These are phyloP conservation scores for Pichia manshurica DNA, from an alignment of 805 yeast genomes.

Conservation along the genomic window DNA sequence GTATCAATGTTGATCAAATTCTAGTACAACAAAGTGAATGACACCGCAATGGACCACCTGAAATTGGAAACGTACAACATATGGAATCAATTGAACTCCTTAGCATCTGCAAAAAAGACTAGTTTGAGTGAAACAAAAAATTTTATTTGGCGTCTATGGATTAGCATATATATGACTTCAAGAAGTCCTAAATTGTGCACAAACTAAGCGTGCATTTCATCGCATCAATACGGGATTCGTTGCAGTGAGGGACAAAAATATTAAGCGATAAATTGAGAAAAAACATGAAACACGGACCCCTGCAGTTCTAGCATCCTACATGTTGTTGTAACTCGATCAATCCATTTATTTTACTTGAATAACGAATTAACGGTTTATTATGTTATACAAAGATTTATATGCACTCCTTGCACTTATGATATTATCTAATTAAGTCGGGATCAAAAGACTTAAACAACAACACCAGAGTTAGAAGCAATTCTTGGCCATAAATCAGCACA, in stretches of 20 bases:
- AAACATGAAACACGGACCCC: no score
- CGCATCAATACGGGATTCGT: no score
- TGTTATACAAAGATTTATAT: constrained; percentile 14
- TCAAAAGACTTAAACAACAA: constrained; percentile 74
- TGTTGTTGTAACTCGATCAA: no score
- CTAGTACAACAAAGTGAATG: no score
- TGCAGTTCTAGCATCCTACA: no score
- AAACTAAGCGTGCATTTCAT: no score
- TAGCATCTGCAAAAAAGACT: constrained; percentile 2
- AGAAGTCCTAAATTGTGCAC: no score
- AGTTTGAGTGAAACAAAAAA: no score
- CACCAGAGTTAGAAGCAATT: constrained; percentile 99
- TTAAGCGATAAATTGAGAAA: no score
- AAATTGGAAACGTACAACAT: constrained; percentile 9
- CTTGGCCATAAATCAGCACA: constrained; percentile 99
- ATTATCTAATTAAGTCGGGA: constrained; percentile 21
- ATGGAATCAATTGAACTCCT: constrained; percentile 6
- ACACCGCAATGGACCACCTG: neutral
- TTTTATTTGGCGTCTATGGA: no score
- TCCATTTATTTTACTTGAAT: neutral
- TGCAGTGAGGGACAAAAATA: no score
- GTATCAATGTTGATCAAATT: constrained; percentile 2
- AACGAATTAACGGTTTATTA: constrained; percentile 11
- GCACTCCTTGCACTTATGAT: constrained; percentile 21
- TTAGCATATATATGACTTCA: no score